Evolutionary conservation across 805 yeast genomes (phyloP).

Genomic region (Myxozyma lipomycoides): DNA sequence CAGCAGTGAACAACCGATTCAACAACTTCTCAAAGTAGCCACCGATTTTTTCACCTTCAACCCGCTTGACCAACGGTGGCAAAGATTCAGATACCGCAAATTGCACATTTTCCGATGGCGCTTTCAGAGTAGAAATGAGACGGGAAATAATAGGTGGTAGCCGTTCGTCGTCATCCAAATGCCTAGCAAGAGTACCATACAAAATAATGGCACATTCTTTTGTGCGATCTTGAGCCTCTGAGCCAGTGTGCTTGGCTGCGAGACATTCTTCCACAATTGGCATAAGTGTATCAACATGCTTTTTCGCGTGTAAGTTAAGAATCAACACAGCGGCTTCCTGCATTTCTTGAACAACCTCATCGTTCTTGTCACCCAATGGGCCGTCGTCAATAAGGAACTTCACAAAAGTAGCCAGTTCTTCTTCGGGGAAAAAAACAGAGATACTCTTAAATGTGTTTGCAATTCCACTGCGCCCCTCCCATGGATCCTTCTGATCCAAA

Average conservation of each 20-base stretch:
- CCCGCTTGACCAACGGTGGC: conserved; percentile 69
- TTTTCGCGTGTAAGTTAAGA: conserved; percentile 61
- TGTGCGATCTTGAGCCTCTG: conserved; percentile 52
- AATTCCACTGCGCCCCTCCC: conserved; percentile 82
- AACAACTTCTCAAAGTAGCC: conserved; percentile 56
- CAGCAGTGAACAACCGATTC: conserved; percentile 54
- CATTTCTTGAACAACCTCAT: conserved; percentile 70
- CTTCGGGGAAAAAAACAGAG: conserved; percentile 44
- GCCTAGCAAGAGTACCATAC: conserved; percentile 88
- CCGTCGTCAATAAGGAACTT: conserved; percentile 51
- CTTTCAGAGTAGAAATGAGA: conserved; percentile 67
- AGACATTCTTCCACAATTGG: conserved; percentile 75
- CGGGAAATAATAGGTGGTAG: conserved; percentile 60
- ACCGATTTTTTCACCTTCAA: conserved; percentile 41
- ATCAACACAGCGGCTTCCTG: conserved; percentile 84
- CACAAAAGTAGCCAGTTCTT: conserved; percentile 50
- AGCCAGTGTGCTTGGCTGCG: conserved; percentile 25
- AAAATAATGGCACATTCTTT: conserved; percentile 79
- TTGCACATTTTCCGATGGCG: conserved; percentile 89
- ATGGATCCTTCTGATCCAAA: conserved; percentile 61
- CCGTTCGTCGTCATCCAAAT: conserved; percentile 67
- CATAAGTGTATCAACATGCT: conserved; percentile 65
- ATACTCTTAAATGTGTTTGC: conserved; percentile 62
- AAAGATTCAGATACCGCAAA: conserved; percentile 80
- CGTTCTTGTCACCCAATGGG: conserved; percentile 72